Evolutionary conservation across 495 filamentous ascomycete genomes (phyloP).

Genomic region (Recurvomyces mirabilis): DNA sequence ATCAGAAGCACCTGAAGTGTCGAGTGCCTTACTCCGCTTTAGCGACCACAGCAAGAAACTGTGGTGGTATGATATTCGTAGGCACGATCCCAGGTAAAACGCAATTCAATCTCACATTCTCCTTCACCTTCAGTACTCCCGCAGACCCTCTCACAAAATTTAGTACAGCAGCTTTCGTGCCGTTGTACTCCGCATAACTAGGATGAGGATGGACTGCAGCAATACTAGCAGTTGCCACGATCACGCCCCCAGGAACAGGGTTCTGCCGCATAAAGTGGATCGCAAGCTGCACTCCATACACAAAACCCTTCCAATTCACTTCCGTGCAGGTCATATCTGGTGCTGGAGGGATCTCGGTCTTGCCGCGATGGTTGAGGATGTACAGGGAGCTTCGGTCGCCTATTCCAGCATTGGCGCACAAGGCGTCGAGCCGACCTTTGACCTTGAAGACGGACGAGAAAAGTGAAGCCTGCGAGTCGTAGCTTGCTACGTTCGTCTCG

Average conservation of each 20-base stretch:
- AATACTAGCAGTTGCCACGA: constrained; percentile 30
- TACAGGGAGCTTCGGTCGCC: constrained; percentile 29
- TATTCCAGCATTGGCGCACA: constrained; percentile 36
- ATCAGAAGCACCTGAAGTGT: neutral
- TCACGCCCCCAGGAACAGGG: constrained; percentile 28
- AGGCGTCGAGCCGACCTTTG: constrained; percentile 32
- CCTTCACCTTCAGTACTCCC: constrained; percentile 31
- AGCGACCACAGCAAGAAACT: constrained; percentile 30
- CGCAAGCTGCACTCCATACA: constrained; percentile 34
- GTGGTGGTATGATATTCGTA: constrained; percentile 32
- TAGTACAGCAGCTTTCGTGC: constrained; percentile 34
- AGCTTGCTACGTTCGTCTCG: constrained; percentile 30
- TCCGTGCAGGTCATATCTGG: constrained; percentile 32
- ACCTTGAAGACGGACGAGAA: constrained; percentile 29
- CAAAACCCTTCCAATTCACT: constrained; percentile 34
- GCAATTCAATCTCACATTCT: constrained; percentile 30
- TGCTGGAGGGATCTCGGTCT: constrained; percentile 27
- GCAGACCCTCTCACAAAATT: constrained; percentile 30
- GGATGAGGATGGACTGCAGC: constrained; percentile 30
- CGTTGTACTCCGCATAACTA: constrained; percentile 33
- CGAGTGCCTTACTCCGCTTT: constrained; percentile 22
- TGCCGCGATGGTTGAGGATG: constrained; percentile 22
- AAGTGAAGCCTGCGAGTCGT: constrained; percentile 28
- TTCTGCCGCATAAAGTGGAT: constrained; percentile 37
- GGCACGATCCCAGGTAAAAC: constrained; percentile 17